A percentile compares a stretch with the other conserved stretches of the same genome.
Evolutionary conservation across 106 monocot genomes (phyloP).

Genomic region (Platanthera zijinensis): DNA sequence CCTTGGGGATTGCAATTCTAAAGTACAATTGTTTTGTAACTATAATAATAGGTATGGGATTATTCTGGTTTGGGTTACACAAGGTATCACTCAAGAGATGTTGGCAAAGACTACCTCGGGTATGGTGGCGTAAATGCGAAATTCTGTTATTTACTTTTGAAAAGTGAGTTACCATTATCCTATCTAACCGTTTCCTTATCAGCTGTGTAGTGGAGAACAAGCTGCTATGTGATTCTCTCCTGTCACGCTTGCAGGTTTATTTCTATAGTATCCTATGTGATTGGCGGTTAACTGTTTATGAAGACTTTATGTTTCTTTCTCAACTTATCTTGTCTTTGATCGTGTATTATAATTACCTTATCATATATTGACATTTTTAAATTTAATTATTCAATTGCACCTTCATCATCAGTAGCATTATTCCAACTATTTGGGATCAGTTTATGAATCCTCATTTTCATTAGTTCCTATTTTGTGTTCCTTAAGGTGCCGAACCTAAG

Average conservation of each 20-base stretch:
- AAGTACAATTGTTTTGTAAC: background rate
- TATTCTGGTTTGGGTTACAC: constrained; percentile 94
- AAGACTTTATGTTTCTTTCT: background rate
- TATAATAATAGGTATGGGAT: constrained; percentile 78
- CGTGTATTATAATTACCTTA: background rate
- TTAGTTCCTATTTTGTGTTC: too few species aligned
- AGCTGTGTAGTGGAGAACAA: constrained; percentile 99
- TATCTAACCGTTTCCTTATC: background rate
- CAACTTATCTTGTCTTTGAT: background rate
- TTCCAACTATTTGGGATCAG: too few species aligned
- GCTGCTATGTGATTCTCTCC: constrained; percentile 80
- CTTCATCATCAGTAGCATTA: too few species aligned
- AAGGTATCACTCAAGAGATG: constrained; percentile 86
- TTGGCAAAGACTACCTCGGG: constrained; percentile 86
- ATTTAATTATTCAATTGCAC: background rate
- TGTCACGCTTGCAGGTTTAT: constrained; percentile 64
- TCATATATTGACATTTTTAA: background rate
- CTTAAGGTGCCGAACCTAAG: too few species aligned
- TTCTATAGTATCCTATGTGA: background rate
- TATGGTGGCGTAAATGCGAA: constrained; percentile 23
- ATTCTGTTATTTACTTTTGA: background rate
- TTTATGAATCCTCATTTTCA: too few species aligned
- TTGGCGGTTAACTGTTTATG: background rate
- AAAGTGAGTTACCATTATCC: background rate
- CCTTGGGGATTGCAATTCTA: background rate